Evolutionary conservation across 176 grass and related monocot genomes (phyloP).

Genomic region (Hordeum marinum): DNA sequence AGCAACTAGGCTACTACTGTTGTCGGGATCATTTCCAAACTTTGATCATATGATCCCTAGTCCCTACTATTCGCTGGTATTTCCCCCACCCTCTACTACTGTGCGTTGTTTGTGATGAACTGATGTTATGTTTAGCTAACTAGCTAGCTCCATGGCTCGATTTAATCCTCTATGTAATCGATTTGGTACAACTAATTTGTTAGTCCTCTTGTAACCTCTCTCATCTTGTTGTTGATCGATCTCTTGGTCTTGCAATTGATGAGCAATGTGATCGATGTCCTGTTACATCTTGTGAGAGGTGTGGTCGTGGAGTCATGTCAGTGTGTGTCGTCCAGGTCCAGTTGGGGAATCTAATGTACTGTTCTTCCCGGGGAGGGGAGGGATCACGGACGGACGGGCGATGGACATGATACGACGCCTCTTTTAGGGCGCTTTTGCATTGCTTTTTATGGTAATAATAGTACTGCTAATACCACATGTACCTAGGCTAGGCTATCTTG

Average conservation of each 20-base stretch:
- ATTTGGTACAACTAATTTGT: not conserved
- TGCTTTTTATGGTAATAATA: constrained; percentile 65
- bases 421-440: constrained; percentile 47
- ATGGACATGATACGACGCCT: constrained; percentile 15
- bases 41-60: not conserved
- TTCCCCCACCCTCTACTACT: not conserved
- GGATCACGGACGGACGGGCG: constrained; percentile 19
- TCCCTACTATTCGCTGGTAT: constrained; percentile 24
- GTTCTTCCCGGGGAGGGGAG: constrained; percentile 24
- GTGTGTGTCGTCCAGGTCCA: constrained; percentile 18
- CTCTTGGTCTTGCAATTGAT: not conserved
- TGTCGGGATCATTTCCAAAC: constrained; percentile 13
- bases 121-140: constrained; percentile 1
- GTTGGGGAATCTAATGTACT: constrained; percentile 36
- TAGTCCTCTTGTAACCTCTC: not conserved
- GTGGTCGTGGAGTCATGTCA: constrained; percentile 27
- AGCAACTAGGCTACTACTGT: not conserved
- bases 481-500: constrained; percentile 44
- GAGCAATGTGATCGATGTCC: not conserved
- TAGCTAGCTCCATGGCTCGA: not conserved
- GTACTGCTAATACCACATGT: constrained; percentile 39
- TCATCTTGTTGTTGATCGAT: not conserved
- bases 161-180: not conserved
- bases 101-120: constrained; percentile 7
- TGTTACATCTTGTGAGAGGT: not conserved